Evolutionary conservation across 805 yeast species (phyloP).

Genomic region (Ascoidea asiatica): DNA sequence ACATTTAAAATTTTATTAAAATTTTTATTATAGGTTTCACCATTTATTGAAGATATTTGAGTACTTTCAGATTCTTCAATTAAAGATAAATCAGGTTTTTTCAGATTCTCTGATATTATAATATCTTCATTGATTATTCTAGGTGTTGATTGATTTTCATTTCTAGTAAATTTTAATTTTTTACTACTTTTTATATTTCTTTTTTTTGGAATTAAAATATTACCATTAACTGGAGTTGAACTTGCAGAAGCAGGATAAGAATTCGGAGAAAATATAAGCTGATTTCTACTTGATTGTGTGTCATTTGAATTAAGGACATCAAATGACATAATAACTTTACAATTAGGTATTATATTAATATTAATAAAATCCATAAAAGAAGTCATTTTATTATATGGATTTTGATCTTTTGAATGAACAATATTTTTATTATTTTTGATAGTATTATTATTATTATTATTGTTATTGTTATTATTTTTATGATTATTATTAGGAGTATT

Average conservation of each 20-base stretch:
- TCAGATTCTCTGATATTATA: background rate
- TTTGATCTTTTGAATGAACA: background rate
- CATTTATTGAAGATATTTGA: too few relatives aligned
- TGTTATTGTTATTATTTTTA: background rate
- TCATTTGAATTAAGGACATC: conserved; percentile 3
- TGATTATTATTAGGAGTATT: too few relatives aligned
- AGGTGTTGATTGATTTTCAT: background rate
- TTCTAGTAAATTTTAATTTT: too few relatives aligned
- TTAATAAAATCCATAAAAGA: conserved; percentile 1
- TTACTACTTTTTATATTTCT: background rate
- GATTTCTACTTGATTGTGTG: background rate
- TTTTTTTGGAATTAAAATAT: background rate
- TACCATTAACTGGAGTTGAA: background rate
- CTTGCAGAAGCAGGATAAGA: background rate
- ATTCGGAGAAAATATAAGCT: background rate
- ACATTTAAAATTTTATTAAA: background rate
- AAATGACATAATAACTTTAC: conserved; percentile 7
- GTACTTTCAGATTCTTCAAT: background rate
- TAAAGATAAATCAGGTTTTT: background rate
- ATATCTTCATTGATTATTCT: background rate
- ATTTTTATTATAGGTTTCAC: background rate
- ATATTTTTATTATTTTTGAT: background rate
- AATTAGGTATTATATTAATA: conserved; percentile 9
- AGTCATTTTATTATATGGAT: background rate
- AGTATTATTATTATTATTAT: too few relatives aligned